These are phyloP conservation scores for Kwoniella mangroviensis DNA, from an alignment of 768 basidiomycete genomes.

Conservation along the genomic window DNA sequence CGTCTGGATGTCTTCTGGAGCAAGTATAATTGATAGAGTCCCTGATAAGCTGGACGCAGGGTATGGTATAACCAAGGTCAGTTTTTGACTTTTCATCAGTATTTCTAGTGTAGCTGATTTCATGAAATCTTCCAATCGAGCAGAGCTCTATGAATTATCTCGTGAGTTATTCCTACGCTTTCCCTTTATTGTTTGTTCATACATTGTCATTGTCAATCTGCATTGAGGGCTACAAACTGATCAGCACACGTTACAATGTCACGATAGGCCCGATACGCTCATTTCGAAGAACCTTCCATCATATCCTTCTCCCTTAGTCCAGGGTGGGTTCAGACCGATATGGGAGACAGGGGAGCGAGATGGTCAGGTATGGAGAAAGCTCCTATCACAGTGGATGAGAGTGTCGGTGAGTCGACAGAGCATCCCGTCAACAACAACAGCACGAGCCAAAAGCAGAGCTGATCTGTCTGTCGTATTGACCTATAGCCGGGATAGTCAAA, in stretches of 20 bases:
- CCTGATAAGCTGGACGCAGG: conserved; percentile 41
- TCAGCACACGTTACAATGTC: no score
- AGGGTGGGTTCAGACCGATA: conserved; percentile 34
- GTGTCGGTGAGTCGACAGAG: conserved; percentile 31
- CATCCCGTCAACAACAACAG: not conserved
- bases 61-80: conserved; percentile 41
- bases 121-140: not conserved
- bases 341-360: conserved; percentile 25
- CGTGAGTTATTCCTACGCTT: conserved; percentile 9
- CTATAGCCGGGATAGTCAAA: conserved; percentile 39
- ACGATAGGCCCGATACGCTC: conserved; percentile 33
- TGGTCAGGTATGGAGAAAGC: conserved; percentile 37
- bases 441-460: not conserved
- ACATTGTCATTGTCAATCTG: not conserved
- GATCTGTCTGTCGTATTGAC: not conserved
- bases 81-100: not conserved
- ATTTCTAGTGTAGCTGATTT: not conserved
- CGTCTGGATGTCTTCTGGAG: conserved; percentile 49
- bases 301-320: conserved; percentile 46
- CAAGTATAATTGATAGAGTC: conserved; percentile 41
- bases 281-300: conserved; percentile 43
- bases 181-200: not conserved
- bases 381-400: conserved; percentile 40
- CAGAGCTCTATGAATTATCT: conserved; percentile 31
- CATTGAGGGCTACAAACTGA: not conserved